Percentiles rank a stretch among this genome's conserved stretches.
Conservation (phyloP, 169 alveolate species). For the Nephromyces sp. region DNA sequence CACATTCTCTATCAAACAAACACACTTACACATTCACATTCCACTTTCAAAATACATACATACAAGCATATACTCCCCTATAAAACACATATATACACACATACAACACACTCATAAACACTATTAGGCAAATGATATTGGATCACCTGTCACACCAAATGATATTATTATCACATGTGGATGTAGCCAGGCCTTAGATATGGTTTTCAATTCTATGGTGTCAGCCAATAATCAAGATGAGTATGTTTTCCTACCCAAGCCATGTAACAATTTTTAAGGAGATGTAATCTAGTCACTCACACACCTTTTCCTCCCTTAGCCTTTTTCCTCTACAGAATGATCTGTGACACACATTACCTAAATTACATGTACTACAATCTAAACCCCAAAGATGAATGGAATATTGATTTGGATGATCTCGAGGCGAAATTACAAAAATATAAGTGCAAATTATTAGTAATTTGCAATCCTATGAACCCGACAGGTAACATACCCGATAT, state of each 20-base stretch:
- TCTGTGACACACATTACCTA: slow-evolving; percentile 36
- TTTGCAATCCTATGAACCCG: slow-evolving; percentile 53
- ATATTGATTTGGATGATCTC: slow-evolving; percentile 40
- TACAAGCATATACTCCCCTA: too few species aligned
- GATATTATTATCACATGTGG: slow-evolving; percentile 1
- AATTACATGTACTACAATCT: slow-evolving; percentile 43
- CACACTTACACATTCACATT: too few species aligned
- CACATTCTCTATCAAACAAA: too few species aligned
- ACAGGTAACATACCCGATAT: too few species aligned
- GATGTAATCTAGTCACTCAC: too few species aligned
- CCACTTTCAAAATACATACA: too few species aligned
- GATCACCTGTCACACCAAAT: not conserved
- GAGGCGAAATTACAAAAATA: slow-evolving; percentile 40
- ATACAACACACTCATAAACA: too few species aligned
- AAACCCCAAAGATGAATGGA: slow-evolving; percentile 53
- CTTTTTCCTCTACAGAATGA: not conserved
- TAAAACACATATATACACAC: too few species aligned
- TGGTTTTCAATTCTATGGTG: not conserved
- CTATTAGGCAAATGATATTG: too few species aligned
- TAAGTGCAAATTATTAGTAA: slow-evolving; percentile 26
- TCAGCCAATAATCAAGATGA: too few species aligned
- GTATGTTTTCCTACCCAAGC: too few species aligned
- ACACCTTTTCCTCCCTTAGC: not conserved
- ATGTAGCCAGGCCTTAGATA: not conserved
- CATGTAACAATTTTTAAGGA: too few species aligned